A percentile compares a stretch with the other conserved stretches of the same genome.
Conservation (phyloP, 2,329 filamentous ascomycete genomes). For the Albophoma yamanashiensis region DNA sequence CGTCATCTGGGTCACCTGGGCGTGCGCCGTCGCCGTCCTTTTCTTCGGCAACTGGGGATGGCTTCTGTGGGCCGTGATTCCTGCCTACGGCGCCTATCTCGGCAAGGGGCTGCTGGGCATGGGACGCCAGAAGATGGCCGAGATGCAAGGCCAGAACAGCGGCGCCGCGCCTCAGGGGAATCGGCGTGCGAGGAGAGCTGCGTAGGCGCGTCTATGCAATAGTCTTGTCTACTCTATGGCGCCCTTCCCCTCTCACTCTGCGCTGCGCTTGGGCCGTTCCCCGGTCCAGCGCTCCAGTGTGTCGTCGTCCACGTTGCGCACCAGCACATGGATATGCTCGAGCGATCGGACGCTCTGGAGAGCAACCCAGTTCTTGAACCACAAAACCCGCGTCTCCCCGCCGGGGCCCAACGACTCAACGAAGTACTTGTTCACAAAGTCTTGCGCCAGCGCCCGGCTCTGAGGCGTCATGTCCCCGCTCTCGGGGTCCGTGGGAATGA, state of each 20-base stretch:
- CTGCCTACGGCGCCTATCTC: conserved; percentile 45
- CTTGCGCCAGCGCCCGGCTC: conserved; percentile 52
- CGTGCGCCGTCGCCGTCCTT: conserved; percentile 58
- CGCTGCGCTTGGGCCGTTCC: conserved; percentile 28
- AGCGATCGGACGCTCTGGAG: conserved; percentile 80
- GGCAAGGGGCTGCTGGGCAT: conserved; percentile 42
- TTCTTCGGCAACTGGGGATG: conserved; percentile 71
- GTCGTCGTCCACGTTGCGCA: conserved; percentile 41
- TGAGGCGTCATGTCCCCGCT: conserved; percentile 64
- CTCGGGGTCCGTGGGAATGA: conserved; percentile 57
- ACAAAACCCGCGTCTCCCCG: conserved; percentile 49
- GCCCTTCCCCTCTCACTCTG: conserved; percentile 2
- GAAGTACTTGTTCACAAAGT: conserved; percentile 64
- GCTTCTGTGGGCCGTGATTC: conserved; percentile 44
- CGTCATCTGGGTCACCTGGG: conserved; percentile 89
- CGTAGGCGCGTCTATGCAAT: conserved; percentile 17
- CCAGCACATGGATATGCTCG: conserved; percentile 80
- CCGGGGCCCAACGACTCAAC: conserved; percentile 39
- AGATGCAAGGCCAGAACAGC: conserved; percentile 26
- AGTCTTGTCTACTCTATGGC: background rate
- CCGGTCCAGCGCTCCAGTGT: conserved; percentile 43
- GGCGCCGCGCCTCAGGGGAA: conserved; percentile 29
- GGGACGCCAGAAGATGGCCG: conserved; percentile 41
- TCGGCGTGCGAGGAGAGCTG: conserved; percentile 43
- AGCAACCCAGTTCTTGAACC: conserved; percentile 92